phyloP scores from a whole-genome alignment of 75 land plant genomes.

The Chamaecyparis obtusa region DNA sequence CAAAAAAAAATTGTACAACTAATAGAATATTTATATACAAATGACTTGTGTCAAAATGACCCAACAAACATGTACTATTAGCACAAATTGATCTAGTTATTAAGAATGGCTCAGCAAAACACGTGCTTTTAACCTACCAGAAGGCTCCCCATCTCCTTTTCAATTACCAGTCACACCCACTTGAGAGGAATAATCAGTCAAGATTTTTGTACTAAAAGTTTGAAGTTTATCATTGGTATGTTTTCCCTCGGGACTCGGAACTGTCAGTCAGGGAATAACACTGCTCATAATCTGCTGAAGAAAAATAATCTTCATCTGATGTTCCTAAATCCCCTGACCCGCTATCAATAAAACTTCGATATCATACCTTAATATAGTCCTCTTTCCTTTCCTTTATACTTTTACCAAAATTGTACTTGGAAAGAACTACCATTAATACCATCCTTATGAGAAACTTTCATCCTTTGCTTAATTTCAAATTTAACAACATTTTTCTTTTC shows the following conservation, averaged over 20 bases:
- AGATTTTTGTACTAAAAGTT: not conserved
- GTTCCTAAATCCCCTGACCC: conserved; percentile 29
- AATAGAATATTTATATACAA: too few species aligned
- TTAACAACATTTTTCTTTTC: conserved; percentile 49
- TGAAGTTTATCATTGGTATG: not conserved
- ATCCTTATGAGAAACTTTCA: conserved; percentile 25
- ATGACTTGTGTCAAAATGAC: too few species aligned
- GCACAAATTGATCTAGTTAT: too few species aligned
- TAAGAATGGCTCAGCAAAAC: too few species aligned
- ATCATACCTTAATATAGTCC: conserved; percentile 89
- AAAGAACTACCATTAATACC: conserved; percentile 22
- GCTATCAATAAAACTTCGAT: conserved; percentile 73
- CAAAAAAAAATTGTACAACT: too few species aligned
- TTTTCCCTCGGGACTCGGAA: conserved; percentile 27
- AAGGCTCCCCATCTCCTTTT: conserved; percentile 33
- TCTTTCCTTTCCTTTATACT: conserved; percentile 93
- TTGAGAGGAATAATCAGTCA: conserved; percentile 6
- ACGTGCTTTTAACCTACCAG: conserved; percentile 19
- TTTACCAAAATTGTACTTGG: conserved; percentile 41
- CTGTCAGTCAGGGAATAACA: conserved; percentile 13
- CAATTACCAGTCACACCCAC: conserved; percentile 16
- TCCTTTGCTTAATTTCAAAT: conserved; percentile 74
- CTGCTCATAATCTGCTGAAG: conserved; percentile 24
- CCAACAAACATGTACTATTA: too few species aligned
- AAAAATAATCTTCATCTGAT: conserved; percentile 23